Evolutionary conservation across 129 eudicot species (phyloP), one percentile per base, ranked within the genome.

Genomic region (Lonicera japonica): DNA sequence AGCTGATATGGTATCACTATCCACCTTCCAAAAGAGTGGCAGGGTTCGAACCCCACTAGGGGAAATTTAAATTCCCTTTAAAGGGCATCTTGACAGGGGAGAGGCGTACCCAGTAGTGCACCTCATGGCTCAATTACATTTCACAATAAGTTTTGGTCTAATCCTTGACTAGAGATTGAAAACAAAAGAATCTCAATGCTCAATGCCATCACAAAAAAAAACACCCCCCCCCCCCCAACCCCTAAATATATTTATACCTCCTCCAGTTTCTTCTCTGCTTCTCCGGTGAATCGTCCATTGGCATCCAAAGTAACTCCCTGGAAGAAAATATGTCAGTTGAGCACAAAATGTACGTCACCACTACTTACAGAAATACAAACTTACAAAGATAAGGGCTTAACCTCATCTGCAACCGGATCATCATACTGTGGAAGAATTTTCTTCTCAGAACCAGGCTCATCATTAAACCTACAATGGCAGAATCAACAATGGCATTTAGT

Each of bases 341-440:
- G 21, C 64, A 20, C 55, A 17, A 50, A 14, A 50, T 50, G 9
- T 0, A 50, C 21, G 16, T 50, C 55, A 50, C 16, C 10, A 45
- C 14, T 18, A 38, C 16, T 19, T 48, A 56, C 23, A 52, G 5
- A 58, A 18, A 45, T 36, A 67, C 21, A n/a, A n/a, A n/a, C n/a
- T n/a, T n/a, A n/a, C n/a, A 66, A 66, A 63, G 45, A 65, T n/a
- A 45, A 51, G 5, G 22, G 61, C 56, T 65, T 53, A 16, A 92
- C 99, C 96, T 94, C 99, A 25, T 94, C 95, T 6, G 58, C 77
- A 67, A 75, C 74, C 20, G 95, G 96, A 64, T 94, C 99, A 77
- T 94, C 99, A 75, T 94, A 94, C 48, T 94, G 96, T 41, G 99
- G 95, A 62, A 94, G 96, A 61, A 94, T 85, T 82, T 74, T 88